A percentile compares a stretch with the other conserved stretches of the same genome.
These are phyloP conservation scores for Daldinia childiae DNA, from an alignment of 495 filamentous ascomycete species.

Conservation along the genomic window DNA sequence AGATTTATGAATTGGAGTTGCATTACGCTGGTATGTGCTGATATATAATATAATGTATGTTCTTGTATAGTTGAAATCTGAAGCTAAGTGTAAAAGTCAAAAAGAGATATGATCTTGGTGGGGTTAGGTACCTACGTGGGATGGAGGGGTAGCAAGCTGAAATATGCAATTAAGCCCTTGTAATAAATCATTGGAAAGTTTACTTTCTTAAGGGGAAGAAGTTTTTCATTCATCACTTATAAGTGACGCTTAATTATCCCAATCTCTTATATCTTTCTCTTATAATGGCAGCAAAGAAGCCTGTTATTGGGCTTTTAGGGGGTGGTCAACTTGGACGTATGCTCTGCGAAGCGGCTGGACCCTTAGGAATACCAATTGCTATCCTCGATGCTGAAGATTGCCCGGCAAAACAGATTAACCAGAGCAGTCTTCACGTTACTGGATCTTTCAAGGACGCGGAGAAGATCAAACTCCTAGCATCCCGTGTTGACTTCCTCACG, in stretches of 20 bases:
- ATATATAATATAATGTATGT: too few relatives aligned
- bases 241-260: neutral
- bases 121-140: slow-evolving; percentile 15
- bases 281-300: slow-evolving; percentile 30
- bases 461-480: slow-evolving; percentile 79
- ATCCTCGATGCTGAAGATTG: slow-evolving; percentile 81
- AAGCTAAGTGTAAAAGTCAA: neutral
- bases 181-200: too few relatives aligned
- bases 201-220: too few relatives aligned
- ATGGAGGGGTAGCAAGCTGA: slow-evolving; percentile 6
- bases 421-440: slow-evolving; percentile 74
- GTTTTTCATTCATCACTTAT: slow-evolving; percentile 16
- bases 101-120: neutral
- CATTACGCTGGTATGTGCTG: neutral
- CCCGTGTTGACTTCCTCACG: slow-evolving; percentile 82
- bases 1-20: neutral
- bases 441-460: slow-evolving; percentile 86
- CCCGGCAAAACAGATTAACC: slow-evolving; percentile 92
- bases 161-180: slow-evolving; percentile 29
- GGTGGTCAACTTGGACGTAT: slow-evolving; percentile 90
- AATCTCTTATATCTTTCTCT: neutral
- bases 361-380: slow-evolving; percentile 80
- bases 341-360: slow-evolving; percentile 91
- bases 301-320: slow-evolving; percentile 33
- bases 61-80: too few relatives aligned